Conservation (phyloP, 75 land plant species). For the Pinus albicaulis region DNA sequence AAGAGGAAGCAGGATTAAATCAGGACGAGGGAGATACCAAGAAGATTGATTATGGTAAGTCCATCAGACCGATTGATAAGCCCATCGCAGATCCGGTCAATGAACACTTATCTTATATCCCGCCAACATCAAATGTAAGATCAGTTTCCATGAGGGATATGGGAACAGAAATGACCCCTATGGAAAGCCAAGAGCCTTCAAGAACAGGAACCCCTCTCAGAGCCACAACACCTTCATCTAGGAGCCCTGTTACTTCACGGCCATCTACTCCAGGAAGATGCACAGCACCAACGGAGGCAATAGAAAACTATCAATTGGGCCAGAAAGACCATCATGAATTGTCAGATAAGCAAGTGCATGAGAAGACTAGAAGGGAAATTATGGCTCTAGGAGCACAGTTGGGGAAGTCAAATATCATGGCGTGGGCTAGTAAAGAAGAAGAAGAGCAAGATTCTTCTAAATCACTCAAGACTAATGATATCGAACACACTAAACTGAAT, state of each 20-base stretch:
- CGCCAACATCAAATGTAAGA: background rate
- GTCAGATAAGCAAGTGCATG: background rate
- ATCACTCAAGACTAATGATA: conserved; percentile 20
- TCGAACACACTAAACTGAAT: too few species aligned
- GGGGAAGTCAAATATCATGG: conserved; percentile 25
- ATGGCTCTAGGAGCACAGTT: conserved; percentile 15
- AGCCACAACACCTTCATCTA: conserved; percentile 49
- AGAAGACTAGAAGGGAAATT: conserved; percentile 19
- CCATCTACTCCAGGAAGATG: conserved; percentile 29
- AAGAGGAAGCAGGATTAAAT: conserved; percentile 5
- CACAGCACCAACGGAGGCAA: background rate
- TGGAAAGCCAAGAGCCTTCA: conserved; percentile 80
- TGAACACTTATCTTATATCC: background rate
- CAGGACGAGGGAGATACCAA: conserved; percentile 48
- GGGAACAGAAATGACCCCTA: conserved; percentile 97
- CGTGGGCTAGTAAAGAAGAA: conserved; percentile 23
- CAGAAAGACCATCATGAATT: background rate
- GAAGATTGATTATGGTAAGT: conserved; percentile 53
- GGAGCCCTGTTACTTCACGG: conserved; percentile 63
- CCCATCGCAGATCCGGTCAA: conserved; percentile 14
- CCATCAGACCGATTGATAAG: conserved; percentile 24
- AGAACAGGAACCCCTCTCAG: conserved; percentile 67
- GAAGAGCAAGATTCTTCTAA: conserved; percentile 33
- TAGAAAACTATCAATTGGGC: conserved; percentile 11
- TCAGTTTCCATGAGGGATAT: conserved; percentile 82